These are phyloP conservation scores for Pleurotus cornucopiae DNA, from an alignment of 768 basidiomycete species.

Conservation along the genomic window DNA sequence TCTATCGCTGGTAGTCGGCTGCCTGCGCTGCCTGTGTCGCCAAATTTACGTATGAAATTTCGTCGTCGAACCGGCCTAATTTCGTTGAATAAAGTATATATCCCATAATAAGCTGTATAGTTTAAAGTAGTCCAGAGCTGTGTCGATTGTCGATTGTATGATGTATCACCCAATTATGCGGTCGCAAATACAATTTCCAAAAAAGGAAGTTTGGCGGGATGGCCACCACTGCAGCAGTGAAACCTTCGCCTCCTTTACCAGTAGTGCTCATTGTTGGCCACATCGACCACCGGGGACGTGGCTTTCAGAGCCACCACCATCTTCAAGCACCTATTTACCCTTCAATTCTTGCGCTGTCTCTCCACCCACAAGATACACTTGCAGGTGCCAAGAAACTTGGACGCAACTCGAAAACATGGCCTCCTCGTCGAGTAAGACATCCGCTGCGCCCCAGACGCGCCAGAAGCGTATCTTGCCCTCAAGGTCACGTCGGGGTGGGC, in stretches of 20 bases:
- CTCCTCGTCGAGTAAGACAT: conserved; percentile 29
- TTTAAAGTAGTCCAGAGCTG: too few species aligned
- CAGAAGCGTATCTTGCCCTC: conserved; percentile 81
- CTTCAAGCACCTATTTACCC: too few species aligned
- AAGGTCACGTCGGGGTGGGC: conserved; percentile 75
- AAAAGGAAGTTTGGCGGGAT: not conserved
- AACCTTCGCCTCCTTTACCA: not conserved
- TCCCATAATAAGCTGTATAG: too few species aligned
- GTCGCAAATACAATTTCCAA: too few species aligned
- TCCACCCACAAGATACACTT: too few species aligned
- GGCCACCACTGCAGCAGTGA: not conserved
- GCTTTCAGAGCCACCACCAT: not conserved
- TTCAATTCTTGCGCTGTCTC: too few species aligned
- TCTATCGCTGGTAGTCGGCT: not conserved
- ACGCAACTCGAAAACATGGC: conserved; percentile 27
- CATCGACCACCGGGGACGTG: conserved; percentile 4
- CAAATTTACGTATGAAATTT: not conserved
- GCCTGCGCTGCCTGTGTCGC: not conserved
- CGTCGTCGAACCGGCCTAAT: not conserved
- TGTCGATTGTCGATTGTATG: too few species aligned
- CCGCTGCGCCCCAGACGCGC: conserved; percentile 34
- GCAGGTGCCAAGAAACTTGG: not conserved
- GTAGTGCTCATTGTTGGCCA: not conserved
- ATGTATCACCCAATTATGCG: too few species aligned
- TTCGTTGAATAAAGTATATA: too few species aligned